phyloP scores from a whole-genome alignment of 2,329 filamentous ascomycete genomes.

The Ophiostoma sp. region DNA sequence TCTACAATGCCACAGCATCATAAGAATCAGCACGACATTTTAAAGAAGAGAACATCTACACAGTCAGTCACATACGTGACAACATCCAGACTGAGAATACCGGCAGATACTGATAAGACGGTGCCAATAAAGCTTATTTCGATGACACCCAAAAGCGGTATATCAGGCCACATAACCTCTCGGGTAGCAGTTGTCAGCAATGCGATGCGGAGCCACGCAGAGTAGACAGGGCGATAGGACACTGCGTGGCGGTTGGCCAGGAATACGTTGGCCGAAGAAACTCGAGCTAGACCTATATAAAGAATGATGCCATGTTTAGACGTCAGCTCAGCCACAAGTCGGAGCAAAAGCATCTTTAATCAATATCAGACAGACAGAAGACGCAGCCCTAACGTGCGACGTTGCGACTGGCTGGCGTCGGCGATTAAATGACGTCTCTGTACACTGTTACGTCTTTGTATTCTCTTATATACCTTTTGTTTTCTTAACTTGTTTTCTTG shows the following conservation, averaged over 20 bases:
- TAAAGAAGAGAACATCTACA: neutral
- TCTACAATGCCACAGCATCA: no score
- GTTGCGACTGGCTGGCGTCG: neutral
- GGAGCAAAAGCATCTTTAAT: neutral
- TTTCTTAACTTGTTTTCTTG: no score
- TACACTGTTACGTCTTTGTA: neutral
- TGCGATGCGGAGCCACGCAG: no score
- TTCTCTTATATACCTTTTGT: neutral
- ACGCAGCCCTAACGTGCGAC: conserved; percentile 1
- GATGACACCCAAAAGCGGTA: neutral
- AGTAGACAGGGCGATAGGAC: neutral
- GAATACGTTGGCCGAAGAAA: no score
- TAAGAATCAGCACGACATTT: neutral
- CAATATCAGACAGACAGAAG: neutral
- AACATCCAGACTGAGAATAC: neutral
- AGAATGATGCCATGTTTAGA: conserved; percentile 1
- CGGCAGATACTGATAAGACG: neutral
- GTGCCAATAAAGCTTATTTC: conserved; percentile 1
- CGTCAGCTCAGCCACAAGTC: neutral
- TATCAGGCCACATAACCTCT: neutral
- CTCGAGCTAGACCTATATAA: neutral
- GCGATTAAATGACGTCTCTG: neutral
- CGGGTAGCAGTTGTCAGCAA: neutral
- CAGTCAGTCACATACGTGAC: neutral
- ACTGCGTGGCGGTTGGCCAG: neutral